Evolutionary conservation across 345 rosid genomes (phyloP), one percentile per base, ranked within the genome.

Genomic region (Triadica sebifera): DNA sequence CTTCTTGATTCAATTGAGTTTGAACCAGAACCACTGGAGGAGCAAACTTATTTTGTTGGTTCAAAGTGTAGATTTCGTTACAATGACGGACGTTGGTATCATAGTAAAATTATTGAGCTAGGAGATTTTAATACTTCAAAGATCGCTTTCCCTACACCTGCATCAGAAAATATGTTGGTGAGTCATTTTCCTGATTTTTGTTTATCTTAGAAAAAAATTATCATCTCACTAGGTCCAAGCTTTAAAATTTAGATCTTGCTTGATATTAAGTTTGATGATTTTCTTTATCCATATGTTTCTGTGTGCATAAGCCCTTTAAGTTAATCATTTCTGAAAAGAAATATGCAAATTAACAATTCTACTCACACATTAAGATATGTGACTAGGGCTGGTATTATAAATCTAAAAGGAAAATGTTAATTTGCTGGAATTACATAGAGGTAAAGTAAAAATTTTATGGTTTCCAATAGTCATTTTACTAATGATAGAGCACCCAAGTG

Each of bases 121-220:
- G 87, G 83, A 64, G 88, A 84, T 25, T 81, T 88, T 56, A 78
- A 72, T 77, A 79, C 81, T 59, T 93, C 91, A 3, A 95, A 87
- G 89, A 78, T 95, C 65, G 75, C 94, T 82, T 93, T 93, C 84
- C 96, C 93, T 74, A 81, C 86, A 2, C 99, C 99, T 8, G 93
- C 91, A 5, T 86, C 92, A 51, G 98, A 95, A 75, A 89, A 82
- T 71, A 93, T 91, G 99, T 63, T 85, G 97, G 99, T 95, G 77
- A 52, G 89, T 74, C 45, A 39, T 70, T 19, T 53, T 6, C 12
- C 67, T 65, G 39, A 20, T 67, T 76, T 57, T 24, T 53, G 41
- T 55, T 70, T 70, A 8, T 41, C 46, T 20, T 34, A 16, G 34
- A 41, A 24, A n/a, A n/a, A 60, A 29, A 5, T 25, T 19, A 3